Evolutionary conservation across 768 basidiomycete species (phyloP), one percentile per base, ranked within the genome.

Genomic region (Fomitopsis pulvina): DNA sequence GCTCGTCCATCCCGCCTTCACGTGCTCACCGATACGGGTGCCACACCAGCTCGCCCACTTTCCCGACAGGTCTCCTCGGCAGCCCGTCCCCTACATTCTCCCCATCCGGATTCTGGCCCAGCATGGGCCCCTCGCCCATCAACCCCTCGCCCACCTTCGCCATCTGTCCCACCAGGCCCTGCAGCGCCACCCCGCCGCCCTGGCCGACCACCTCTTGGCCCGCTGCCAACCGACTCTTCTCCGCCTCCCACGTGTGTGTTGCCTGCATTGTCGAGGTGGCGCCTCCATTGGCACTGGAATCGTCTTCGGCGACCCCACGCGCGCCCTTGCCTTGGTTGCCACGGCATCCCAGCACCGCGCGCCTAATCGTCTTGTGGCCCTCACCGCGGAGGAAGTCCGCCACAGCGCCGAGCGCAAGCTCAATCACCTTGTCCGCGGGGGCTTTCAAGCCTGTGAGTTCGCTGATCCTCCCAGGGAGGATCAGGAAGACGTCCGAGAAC

Each of bases 401-500:
- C 20, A 54, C 52, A 7, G 54, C 53, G 16, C 58, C 57, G 5
- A 64, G 53, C n/a, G 62, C 55, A 21, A 38, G 50, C 18, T 42
- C 50, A 40, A 65, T 41, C 4, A 63, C 45, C 29, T 37, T 41
- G 26, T 49, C 41, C 47, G 59, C 48, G 11, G 60, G 54, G 21
- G 57, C 59, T 12, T 51, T 49, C 8, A 65, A 52, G 21, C 65
- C 63, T 25, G 63, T 50, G 53, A 63, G 57, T 41, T 50, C 52
- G 54, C 62, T 63, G 46, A 68, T 53, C 37, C 52, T 52, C 32
- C 58, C 50, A 7, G 68, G 66, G 28, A 71, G 50, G 38, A 67
- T 63, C 43, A 68, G 53, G 56, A 62, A 68, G 45, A 66, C 59
- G 48, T 71, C 69, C 41, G 63, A 62, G 55, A 68, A 68, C 28